Evolutionary conservation across 1,284 basidiomycete species (phyloP), one percentile per base, ranked within the genome.

Genomic region (Athelia psychrophila): DNA sequence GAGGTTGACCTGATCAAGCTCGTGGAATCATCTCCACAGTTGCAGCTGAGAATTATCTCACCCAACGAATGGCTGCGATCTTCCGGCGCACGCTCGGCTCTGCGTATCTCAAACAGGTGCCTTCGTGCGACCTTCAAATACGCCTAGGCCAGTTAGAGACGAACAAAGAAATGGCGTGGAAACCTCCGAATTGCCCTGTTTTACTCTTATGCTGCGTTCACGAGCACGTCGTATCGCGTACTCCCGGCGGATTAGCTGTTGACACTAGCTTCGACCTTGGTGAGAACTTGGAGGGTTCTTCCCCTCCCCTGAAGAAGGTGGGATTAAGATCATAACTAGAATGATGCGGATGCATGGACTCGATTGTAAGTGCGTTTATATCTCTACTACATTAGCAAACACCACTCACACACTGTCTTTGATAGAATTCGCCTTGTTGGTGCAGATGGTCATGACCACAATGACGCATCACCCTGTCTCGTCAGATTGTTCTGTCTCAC

Each of bases 261-360:
- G 1, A 64, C 70, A 18, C 73, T 90, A 18, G 74, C 73, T 2
- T 76, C 78, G 1, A 79, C 84, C 16, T 72, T 98, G 51, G 93
- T 96, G 56, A 96, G 99, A 10, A 65, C 71, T 48, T 80, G 83
- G 51, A 79, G 83, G 51, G 85, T 88, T 9, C 95, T 97, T 72
- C 95, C 95, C 2, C 98, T 97, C 60, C 93, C 93, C 59, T 93
- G 95, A 73, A 91, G 95, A 61, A 73, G 97, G 46, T 96, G 97
- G 93, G 81, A 96, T 53, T 90, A 98, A 50, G 78, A 83, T 27
- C 95, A 98, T 67, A 71, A 98, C 46, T 75, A 95, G 49, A 75
- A 79, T 23, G 95, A 98, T 62, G 89, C 88, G 1, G 79, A 76
- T 55, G 70, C 71, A 9, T 64, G 94, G n/a, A 80, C 78, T 15